phyloP scores from a whole-genome alignment of 148 eudicot genomes.

The Suaeda aralocaspica region DNA sequence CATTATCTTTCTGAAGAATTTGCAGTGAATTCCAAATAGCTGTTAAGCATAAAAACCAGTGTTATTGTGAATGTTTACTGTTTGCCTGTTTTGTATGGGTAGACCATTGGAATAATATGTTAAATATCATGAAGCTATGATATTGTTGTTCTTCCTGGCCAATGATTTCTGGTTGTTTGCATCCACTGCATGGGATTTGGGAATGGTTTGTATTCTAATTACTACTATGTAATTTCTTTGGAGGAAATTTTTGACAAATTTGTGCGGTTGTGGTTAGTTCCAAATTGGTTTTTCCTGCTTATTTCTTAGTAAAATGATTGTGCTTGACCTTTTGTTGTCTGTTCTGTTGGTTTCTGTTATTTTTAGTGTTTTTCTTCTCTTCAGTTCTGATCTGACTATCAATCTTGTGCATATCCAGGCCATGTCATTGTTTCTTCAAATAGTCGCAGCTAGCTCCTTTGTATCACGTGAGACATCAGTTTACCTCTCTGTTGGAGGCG shows the following conservation, averaged over 20 bases:
- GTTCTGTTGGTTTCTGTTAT: constrained; percentile 11
- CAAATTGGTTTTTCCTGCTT: background rate
- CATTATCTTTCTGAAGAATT: background rate
- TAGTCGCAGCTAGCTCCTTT: constrained; percentile 50
- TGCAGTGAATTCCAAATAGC: background rate
- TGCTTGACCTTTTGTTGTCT: background rate
- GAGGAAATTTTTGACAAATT: too few relatives aligned
- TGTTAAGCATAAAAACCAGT: background rate
- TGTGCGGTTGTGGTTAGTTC: background rate
- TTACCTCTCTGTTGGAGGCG: constrained; percentile 81
- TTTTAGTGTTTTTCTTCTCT: constrained; percentile 1
- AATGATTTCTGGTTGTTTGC: background rate
- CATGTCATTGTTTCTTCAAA: constrained; percentile 55
- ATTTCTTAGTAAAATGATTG: background rate
- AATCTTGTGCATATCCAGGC: constrained; percentile 43
- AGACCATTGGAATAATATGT: background rate
- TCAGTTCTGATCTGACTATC: constrained; percentile 16
- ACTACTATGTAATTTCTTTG: too few relatives aligned
- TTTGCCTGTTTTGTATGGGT: background rate
- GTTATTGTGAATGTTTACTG: background rate
- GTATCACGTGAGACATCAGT: constrained; percentile 40
- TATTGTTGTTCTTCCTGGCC: background rate
- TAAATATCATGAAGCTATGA: background rate
- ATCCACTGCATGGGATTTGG: too few relatives aligned
- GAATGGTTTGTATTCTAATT: too few relatives aligned